These are phyloP conservation scores for Kodamaea ohmeri DNA, from an alignment of 1,139 yeast species.

Conservation along the genomic window DNA sequence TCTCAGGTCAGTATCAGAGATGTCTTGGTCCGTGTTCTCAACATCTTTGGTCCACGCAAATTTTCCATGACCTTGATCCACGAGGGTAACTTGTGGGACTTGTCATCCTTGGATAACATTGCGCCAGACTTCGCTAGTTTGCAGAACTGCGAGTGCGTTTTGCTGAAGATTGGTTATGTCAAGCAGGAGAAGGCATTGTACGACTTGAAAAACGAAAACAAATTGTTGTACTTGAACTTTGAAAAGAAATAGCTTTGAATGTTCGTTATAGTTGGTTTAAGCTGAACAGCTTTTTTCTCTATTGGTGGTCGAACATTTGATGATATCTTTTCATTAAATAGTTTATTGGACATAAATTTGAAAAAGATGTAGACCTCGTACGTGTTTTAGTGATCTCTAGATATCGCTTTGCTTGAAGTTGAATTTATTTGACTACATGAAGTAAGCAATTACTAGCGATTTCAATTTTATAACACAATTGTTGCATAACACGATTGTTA, in stretches of 20 bases:
- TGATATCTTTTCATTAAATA: neutral
- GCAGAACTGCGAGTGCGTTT: slow-evolving; percentile 29
- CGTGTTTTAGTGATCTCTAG: no score
- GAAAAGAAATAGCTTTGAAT: slow-evolving; percentile 20
- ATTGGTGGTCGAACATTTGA: slow-evolving; percentile 15
- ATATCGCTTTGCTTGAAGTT: no score
- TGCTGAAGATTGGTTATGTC: slow-evolving; percentile 51
- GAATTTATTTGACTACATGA: neutral
- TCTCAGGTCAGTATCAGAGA: slow-evolving; percentile 42
- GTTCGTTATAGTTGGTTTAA: slow-evolving; percentile 15
- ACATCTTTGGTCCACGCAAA: slow-evolving; percentile 69
- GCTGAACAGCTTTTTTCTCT: slow-evolving; percentile 14
- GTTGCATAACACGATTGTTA: no score
- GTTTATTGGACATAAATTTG: neutral
- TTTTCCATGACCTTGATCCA: slow-evolving; percentile 72
- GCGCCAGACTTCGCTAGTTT: slow-evolving; percentile 28
- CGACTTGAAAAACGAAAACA: slow-evolving; percentile 56
- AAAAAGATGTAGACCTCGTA: neutral
- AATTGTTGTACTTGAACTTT: slow-evolving; percentile 48
- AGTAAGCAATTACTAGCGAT: no score
- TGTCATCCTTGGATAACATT: slow-evolving; percentile 15
- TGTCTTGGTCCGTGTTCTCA: slow-evolving; percentile 57
- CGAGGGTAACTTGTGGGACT: slow-evolving; percentile 21
- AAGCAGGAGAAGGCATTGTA: slow-evolving; percentile 68
- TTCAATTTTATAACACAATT: no score